Percentiles rank a stretch among this genome's conserved stretches.
phyloP scores from a whole-genome alignment of 352 stramenopile genomes.

The Phytophthora aleatoria region DNA sequence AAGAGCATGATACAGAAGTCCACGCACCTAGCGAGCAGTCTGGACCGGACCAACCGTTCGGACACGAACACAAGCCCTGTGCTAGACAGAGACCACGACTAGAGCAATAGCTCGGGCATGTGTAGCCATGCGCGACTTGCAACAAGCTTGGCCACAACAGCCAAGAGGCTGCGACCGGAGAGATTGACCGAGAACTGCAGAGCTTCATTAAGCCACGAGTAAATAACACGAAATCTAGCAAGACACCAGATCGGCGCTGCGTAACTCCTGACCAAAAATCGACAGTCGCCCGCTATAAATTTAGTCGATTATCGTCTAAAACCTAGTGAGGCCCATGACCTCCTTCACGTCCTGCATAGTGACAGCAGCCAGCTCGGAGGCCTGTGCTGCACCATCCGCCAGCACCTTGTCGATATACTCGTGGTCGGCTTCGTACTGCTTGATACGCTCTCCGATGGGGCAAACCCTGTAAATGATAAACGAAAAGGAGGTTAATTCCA shows the following conservation, averaged over 20 bases:
- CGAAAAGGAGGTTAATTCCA: background rate
- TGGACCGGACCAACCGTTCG: conserved; percentile 45
- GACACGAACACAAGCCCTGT: conserved; percentile 64
- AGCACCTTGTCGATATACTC: conserved; percentile 92
- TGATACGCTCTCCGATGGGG: conserved; percentile 95
- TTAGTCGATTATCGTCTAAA: conserved; percentile 25
- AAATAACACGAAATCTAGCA: conserved; percentile 17
- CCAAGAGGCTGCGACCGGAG: conserved; percentile 6
- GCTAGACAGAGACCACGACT: conserved; percentile 62
- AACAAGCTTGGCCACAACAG: conserved; percentile 18
- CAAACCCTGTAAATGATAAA: conserved; percentile 61
- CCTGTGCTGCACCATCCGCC: conserved; percentile 76
- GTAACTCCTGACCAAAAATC: conserved; percentile 18
- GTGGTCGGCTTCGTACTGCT: conserved; percentile 90
- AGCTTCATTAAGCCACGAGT: conserved; percentile 20
- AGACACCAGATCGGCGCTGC: background rate
- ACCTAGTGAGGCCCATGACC: conserved; percentile 63
- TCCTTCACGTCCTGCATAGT: conserved; percentile 83
- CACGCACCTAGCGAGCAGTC: conserved; percentile 64
- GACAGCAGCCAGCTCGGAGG: conserved; percentile 58
- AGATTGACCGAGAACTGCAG: background rate
- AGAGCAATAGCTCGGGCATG: conserved; percentile 77
- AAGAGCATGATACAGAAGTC: background rate
- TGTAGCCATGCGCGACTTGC: conserved; percentile 31
- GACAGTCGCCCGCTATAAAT: conserved; percentile 22